These are phyloP conservation scores for Tolypocladium cylindrosporum DNA, from an alignment of 2,329 filamentous ascomycete species.

Conservation along the genomic window DNA sequence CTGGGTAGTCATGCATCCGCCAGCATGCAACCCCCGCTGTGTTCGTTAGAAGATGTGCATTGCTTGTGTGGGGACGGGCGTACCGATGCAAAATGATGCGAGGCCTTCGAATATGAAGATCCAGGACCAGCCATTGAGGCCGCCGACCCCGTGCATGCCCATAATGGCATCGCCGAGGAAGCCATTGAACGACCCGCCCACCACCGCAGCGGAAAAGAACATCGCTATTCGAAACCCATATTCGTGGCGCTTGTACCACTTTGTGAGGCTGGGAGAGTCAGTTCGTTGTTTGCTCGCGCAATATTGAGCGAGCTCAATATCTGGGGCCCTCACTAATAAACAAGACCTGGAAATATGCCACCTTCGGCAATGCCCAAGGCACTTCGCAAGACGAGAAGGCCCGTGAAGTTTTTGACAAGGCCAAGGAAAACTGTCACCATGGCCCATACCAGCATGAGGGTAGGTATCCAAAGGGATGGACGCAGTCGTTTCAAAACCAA, in stretches of 20 bases:
- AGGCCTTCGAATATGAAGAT: constrained; percentile 66
- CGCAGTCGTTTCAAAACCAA: constrained; percentile 43
- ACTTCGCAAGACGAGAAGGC: constrained; percentile 37
- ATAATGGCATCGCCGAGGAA: constrained; percentile 50
- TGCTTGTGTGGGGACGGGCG: background rate
- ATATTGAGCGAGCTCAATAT: too few relatives aligned
- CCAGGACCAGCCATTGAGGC: constrained; percentile 60
- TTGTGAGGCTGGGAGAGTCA: constrained; percentile 30
- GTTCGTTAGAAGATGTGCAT: constrained; percentile 2
- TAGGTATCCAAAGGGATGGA: constrained; percentile 41
- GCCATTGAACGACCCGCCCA: constrained; percentile 53
- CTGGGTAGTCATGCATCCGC: constrained; percentile 50
- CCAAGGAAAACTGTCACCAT: constrained; percentile 37
- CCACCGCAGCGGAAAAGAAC: constrained; percentile 46
- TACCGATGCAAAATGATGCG: constrained; percentile 32
- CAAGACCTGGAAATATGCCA: constrained; percentile 52
- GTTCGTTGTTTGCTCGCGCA: background rate
- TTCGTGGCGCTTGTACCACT: constrained; percentile 51
- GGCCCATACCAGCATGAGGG: constrained; percentile 44
- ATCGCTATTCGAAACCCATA: constrained; percentile 51
- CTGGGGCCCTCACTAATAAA: constrained; percentile 34
- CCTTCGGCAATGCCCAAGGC: constrained; percentile 42
- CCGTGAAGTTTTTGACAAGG: constrained; percentile 36
- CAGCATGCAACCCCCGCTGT: constrained; percentile 38
- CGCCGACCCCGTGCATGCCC: constrained; percentile 42